Evolutionary conservation across 176 grass and related monocot genomes (phyloP).

Genomic region (Phyllostachys edulis): DNA sequence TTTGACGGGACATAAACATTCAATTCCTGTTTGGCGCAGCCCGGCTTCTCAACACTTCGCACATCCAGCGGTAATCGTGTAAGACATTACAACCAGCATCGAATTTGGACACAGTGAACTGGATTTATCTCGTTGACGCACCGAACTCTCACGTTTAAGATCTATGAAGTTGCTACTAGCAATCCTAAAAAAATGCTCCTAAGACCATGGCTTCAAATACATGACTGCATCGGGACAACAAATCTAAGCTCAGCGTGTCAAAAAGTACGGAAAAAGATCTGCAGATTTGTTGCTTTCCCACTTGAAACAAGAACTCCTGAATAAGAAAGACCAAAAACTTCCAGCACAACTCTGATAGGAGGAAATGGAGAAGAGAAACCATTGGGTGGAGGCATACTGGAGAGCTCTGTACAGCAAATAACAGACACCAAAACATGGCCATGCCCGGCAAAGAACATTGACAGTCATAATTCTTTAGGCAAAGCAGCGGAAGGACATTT

Average conservation of each 20-base stretch:
- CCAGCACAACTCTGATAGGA: not conserved
- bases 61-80: not conserved
- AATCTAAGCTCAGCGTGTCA: not conserved
- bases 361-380: not conserved
- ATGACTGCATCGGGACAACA: not conserved
- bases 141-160: not conserved
- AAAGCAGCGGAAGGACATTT: conserved; percentile 55
- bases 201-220: too few relatives aligned
- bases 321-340: not conserved
- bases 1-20: not conserved
- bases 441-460: not conserved
- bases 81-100: not conserved
- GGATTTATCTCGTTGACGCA: not conserved
- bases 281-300: conserved; percentile 16
- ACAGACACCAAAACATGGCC: too few relatives aligned
- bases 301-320: conserved; percentile 1
- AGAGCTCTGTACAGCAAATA: not conserved
- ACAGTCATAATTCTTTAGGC: conserved; percentile 39
- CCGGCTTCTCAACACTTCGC: not conserved
- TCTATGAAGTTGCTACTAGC: not conserved
- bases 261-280: conserved; percentile 6
- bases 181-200: not conserved
- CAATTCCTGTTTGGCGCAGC: not conserved
- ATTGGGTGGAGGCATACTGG: not conserved
- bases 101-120: not conserved